Conservation (phyloP, 441 rosid species). For the Macaranga tanarius region DNA sequence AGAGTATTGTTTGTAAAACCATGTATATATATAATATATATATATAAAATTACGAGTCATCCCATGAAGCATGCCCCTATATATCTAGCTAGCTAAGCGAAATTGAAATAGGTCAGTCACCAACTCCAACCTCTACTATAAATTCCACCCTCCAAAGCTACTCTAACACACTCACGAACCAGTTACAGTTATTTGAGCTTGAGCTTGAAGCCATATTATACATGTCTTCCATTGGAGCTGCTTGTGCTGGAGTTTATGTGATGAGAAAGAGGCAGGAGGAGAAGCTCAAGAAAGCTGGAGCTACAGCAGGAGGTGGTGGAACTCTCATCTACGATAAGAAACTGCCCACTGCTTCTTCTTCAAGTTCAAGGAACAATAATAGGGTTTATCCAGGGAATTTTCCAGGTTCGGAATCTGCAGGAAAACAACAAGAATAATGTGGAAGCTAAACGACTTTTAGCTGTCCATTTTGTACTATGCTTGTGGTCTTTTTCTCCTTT, state of each 20-base stretch:
- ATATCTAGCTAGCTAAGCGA: not conserved
- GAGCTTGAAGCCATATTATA: no score
- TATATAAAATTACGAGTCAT: no score
- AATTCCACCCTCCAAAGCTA: not conserved
- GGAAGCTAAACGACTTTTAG: not conserved
- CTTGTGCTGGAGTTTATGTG: conserved; percentile 37
- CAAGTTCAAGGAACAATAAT: conserved; percentile 15
- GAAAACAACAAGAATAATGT: conserved; percentile 6
- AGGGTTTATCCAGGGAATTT: conserved; percentile 39
- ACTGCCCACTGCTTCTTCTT: not conserved
- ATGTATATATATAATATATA: no score
- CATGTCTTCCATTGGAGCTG: conserved; percentile 49
- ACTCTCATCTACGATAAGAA: conserved; percentile 4
- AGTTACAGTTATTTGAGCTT: no score
- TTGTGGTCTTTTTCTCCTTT: not conserved
- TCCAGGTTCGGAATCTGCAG: conserved; percentile 1
- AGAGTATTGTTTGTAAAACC: no score
- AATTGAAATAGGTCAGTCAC: not conserved
- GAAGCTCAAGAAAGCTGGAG: conserved; percentile 38
- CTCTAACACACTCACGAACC: not conserved
- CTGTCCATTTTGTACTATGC: not conserved
- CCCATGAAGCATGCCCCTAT: not conserved
- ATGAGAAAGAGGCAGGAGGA: conserved; percentile 40
- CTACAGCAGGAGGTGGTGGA: conserved; percentile 11
- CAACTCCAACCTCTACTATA: not conserved